Evolutionary conservation across 2,329 filamentous ascomycete species (phyloP).

Genomic region (Eurotiales sp.): DNA sequence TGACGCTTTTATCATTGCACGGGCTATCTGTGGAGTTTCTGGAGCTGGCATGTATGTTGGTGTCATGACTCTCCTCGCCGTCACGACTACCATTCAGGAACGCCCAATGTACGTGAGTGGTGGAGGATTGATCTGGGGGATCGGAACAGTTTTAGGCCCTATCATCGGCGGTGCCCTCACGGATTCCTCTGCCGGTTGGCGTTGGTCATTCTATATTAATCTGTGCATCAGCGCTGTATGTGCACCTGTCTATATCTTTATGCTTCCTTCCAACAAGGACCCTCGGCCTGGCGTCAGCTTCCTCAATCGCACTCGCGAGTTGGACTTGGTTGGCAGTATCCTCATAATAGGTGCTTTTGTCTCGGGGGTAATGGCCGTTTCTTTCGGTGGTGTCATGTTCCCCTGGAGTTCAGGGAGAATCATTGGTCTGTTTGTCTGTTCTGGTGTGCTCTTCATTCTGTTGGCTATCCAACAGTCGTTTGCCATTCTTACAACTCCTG

Average conservation of each 20-base stretch:
- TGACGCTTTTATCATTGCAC: constrained; percentile 44
- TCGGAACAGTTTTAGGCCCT: constrained; percentile 35
- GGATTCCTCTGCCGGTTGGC: constrained; percentile 26
- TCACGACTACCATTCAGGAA: constrained; percentile 20
- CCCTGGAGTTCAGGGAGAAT: constrained; percentile 44
- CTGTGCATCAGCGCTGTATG: not conserved
- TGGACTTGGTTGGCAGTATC: constrained; percentile 43
- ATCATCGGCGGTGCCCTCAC: constrained; percentile 37
- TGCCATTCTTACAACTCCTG: constrained; percentile 40
- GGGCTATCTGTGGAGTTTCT: constrained; percentile 32
- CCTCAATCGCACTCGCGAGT: not conserved
- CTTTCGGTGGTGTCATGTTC: constrained; percentile 49
- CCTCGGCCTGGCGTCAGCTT: not conserved
- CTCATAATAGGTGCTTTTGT: constrained; percentile 41
- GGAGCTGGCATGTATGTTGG: constrained; percentile 32
- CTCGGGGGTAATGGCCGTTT: constrained; percentile 45
- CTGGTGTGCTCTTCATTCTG: constrained; percentile 40
- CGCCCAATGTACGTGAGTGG: constrained; percentile 30
- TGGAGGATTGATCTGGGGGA: constrained; percentile 32
- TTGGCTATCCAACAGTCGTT: constrained; percentile 46
- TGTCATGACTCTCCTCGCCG: constrained; percentile 25
- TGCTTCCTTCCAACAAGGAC: constrained; percentile 14
- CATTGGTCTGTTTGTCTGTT: constrained; percentile 48
- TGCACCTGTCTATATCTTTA: constrained; percentile 1
- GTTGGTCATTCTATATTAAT: constrained; percentile 34